Base-by-base conservation (phyloP, 2,329 filamentous ascomycete species). In the Tolypocladium nubicola region DNA sequence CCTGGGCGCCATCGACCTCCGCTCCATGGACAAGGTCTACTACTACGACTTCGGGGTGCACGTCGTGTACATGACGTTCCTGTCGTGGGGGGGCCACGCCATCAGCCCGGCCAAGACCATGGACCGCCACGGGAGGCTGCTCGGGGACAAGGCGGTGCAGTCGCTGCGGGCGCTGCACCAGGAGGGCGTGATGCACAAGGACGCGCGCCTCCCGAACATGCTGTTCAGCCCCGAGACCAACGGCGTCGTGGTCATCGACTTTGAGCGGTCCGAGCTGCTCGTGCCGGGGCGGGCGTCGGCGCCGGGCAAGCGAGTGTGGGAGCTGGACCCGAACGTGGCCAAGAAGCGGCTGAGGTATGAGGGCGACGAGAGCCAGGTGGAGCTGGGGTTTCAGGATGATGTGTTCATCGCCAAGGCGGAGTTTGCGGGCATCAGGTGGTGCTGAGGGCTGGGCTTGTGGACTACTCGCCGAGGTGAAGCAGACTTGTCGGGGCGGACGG, bases 1-100 rank as follows among this genome's bases (percentile, higher is more conserved):
- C 39, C 68, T 75, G 6, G 69, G 71, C 7, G 61, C 65, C 11
- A 64, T 76, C 43, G 67, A 76, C 61, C 68, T 77, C 35, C 61
- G 63, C 47, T 33, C 54, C 4, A 59, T 73, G 11, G 55, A 62
- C 8, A 68, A 64, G 59, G 68, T 58, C 3, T 73, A 72, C 59
- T 71, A 70, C 58, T 70, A 70, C 49, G 61, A 68, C 57, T 57
- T 66, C 52, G 61, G 64, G 9, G 67, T 73, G 2, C 62, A 69
- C 16, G 62, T 75, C 26, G 60, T 68, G 23, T 58, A 71, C 47
- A 67, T 74, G 58, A 65, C 61, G 33, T 66, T 73, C 52, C 58
- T 74, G n/a, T 72, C 68, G 0, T 74, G 63, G 66, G 70, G 63
- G 52, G 70, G 72, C n/a, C 10, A 62, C 5, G n/a, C 2, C 14